Evolutionary conservation across 2,329 filamentous ascomycete genomes (phyloP).

Genomic region (Chaetomium olivaceum): DNA sequence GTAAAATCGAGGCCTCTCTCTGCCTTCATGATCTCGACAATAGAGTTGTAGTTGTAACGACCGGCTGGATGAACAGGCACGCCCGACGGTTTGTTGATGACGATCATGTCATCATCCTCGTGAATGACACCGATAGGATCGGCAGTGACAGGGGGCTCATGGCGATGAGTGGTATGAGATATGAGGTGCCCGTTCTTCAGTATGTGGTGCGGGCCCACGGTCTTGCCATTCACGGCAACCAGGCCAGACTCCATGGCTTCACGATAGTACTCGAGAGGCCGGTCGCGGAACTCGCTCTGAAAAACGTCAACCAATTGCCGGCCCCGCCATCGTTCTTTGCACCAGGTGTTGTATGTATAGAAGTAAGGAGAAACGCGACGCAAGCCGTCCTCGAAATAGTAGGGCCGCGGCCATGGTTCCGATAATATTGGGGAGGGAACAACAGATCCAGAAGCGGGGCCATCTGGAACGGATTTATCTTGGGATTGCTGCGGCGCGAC

Average conservation of each 20-base stretch:
- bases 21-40: constrained; percentile 88
- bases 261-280: constrained; percentile 83
- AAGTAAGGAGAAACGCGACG: constrained; percentile 84
- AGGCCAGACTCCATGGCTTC: constrained; percentile 76
- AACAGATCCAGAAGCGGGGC: constrained; percentile 31
- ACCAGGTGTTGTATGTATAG: constrained; percentile 92
- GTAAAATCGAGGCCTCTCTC: constrained; percentile 61
- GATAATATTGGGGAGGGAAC: constrained; percentile 30
- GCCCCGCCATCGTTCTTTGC: constrained; percentile 90
- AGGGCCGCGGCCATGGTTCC: constrained; percentile 62
- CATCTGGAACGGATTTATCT: constrained; percentile 25
- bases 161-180: constrained; percentile 89
- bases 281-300: constrained; percentile 85
- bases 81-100: constrained; percentile 95
- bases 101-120: constrained; percentile 89
- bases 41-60: constrained; percentile 91
- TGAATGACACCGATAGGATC: constrained; percentile 79
- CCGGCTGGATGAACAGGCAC: constrained; percentile 95
- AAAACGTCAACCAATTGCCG: constrained; percentile 84
- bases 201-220: constrained; percentile 65
- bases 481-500: not conserved
- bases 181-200: constrained; percentile 89
- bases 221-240: constrained; percentile 77
- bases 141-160: constrained; percentile 89
- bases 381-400: constrained; percentile 80